phyloP scores from a whole-genome alignment of 2,329 filamentous ascomycete genomes.

The Penicillium sp. region DNA sequence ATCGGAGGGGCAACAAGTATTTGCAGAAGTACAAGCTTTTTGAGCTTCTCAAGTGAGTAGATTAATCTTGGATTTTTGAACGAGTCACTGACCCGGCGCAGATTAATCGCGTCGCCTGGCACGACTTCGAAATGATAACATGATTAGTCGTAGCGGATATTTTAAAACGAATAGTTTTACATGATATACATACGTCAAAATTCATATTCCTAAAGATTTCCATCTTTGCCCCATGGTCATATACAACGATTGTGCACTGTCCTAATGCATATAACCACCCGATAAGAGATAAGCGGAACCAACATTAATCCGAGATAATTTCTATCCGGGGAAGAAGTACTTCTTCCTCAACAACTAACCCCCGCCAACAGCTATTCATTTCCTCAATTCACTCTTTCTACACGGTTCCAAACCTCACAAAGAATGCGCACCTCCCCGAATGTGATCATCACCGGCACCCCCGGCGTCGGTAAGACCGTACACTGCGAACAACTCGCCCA shows the following conservation, averaged over 20 bases:
- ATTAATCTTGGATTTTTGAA: neutral
- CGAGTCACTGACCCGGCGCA: neutral
- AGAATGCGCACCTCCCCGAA: slow-evolving; percentile 67
- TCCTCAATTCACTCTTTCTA: neutral
- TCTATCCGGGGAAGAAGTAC: slow-evolving; percentile 24
- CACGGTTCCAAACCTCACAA: slow-evolving; percentile 5
- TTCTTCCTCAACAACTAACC: slow-evolving; percentile 4
- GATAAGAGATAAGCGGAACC: slow-evolving; percentile 31
- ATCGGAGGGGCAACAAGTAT: slow-evolving; percentile 73
- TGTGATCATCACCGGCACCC: slow-evolving; percentile 93
- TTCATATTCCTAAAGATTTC: neutral
- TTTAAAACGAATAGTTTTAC: too few species aligned
- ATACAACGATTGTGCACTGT: too few species aligned
- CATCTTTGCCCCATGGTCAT: neutral
- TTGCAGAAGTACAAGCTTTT: slow-evolving; percentile 76
- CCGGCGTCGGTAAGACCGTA: slow-evolving; percentile 93
- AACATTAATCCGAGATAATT: slow-evolving; percentile 30
- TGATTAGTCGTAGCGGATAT: too few species aligned
- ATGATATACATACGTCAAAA: neutral
- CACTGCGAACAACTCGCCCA: slow-evolving; percentile 83
- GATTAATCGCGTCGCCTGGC: slow-evolving; percentile 12
- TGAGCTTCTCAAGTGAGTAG: slow-evolving; percentile 72
- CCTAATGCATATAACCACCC: neutral
- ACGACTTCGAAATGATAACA: neutral
- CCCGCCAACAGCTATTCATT: neutral